These are phyloP conservation scores for Aspergillus sergii DNA, from an alignment of 2,329 filamentous ascomycete genomes.

Conservation along the genomic window DNA sequence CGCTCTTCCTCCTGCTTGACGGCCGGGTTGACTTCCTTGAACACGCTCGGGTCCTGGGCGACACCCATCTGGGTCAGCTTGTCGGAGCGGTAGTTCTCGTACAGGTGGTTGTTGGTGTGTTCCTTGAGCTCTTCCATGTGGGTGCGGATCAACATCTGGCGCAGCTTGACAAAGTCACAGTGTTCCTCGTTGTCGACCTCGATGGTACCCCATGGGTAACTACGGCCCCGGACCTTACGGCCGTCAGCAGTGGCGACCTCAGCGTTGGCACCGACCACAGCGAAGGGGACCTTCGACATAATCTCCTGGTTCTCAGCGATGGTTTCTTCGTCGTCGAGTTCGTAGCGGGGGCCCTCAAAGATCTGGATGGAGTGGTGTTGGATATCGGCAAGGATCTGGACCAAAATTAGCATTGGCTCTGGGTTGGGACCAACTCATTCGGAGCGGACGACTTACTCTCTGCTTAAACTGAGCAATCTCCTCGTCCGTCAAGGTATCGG, in stretches of 20 bases:
- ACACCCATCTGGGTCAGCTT: constrained; percentile 99
- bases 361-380: constrained; percentile 97
- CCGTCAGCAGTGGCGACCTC: constrained; percentile 91
- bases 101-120: constrained; percentile 97
- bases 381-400: constrained; percentile 92
- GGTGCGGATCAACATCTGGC: constrained; percentile 99
- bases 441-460: constrained; percentile 65
- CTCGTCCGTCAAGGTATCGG: constrained; percentile 95
- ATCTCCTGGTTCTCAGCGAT: constrained; percentile 99
- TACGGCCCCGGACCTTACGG: constrained; percentile 91
- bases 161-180: constrained; percentile 99
- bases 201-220: constrained; percentile 97
- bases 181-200: constrained; percentile 99
- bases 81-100: constrained; percentile 99
- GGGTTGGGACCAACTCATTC: not conserved
- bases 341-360: constrained; percentile 97
- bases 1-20: constrained; percentile 99
- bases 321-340: constrained; percentile 98
- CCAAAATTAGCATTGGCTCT: constrained; percentile 27
- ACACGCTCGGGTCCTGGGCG: constrained; percentile 96
- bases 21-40: constrained; percentile 99
- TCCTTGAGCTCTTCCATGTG: constrained; percentile 99
- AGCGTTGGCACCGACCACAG: constrained; percentile 93
- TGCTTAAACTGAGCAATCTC: constrained; percentile 94
- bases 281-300: constrained; percentile 99